Base-by-base conservation (phyloP, 305 asterid genomes). In the Fraxinus angustifolia region DNA sequence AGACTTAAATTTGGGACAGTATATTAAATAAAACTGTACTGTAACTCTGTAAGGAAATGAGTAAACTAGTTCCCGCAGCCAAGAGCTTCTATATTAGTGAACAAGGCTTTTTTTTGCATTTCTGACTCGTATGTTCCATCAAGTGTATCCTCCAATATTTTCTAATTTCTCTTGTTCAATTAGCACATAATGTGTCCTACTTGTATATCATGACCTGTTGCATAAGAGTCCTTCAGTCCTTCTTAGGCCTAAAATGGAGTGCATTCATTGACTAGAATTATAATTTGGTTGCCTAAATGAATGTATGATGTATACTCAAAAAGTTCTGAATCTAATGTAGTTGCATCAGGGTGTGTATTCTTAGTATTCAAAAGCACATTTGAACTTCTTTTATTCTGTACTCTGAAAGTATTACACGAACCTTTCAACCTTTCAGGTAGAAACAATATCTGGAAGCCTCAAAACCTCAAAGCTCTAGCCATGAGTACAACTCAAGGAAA, bases 401-500 rank as follows among this genome's bases (percentile, higher is more conserved):
- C 62, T 76, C 73, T 77, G 77, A 75, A 38, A 60, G 77, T 68
- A 21, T 81, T 83, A 38, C 81, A 31, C 33, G 53, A 33, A 38
- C 79, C 70, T 82, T 79, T 81, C 85, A 33, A 38, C 79, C 70
- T 82, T 79, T 81, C 85, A 94, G 97, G 97, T 77, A 80, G 86
- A 76, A 88, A 84, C 40, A 85, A 78, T 71, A 87, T 93, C 82
- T 90, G 90, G 90, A 90, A 86, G 83, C 85, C 68, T 75, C 86
- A 84, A 78, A 80, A 83, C 77, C 56, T 87, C 28, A 86, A 77
- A 85, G 91, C 96, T 79, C 86, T 82, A 19, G 92, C 88, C 11
- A 88, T 90, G 95, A 84, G 88, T 86, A 86, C 90, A 65, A 84
- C 93, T 81, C 87, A 90, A 79, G 92, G 97, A 80, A 90, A 79